Base-by-base conservation (phyloP, 495 filamentous ascomycete species). In the Penicillium desertorum region DNA sequence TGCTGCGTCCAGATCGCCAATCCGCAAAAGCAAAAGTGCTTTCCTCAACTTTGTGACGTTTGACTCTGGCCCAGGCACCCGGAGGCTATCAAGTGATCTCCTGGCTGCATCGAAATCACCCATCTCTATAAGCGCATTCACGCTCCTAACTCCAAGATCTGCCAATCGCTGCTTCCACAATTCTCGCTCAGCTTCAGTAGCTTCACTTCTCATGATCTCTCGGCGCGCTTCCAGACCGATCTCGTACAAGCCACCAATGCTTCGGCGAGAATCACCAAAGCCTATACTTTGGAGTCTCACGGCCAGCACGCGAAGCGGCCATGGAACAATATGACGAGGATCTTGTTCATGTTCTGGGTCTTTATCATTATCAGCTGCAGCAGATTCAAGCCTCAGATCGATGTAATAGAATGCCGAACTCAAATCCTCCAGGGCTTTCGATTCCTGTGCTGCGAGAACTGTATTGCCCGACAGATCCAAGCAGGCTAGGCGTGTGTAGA, bases 221-320 rank as follows among this genome's bases (percentile, higher is more conserved):
- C 68, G 69, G 29, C 93, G 75, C 2, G 85, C 89, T 67, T 96
- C 91, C 14, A 87, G 65, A 0, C 86, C 94, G 1, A 98, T 79
- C 55, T 96, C 92, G 66, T 96, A 97, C 65, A 94, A 88, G 22
- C 86, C 86, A 70, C 88, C 90, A 39, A 98, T 85, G n/a, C 86
- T 86, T 50, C 90, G 79, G n/a, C 92, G 80, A 39, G 85, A 80
- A 71, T 97, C 94, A 16, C 84, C 86, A 62, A 90, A 93, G 1
- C 88, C 90, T 37, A 96, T 84, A 14, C 87, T 88, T 62, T 96
- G 91, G 32, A 98, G 79, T 3, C 92, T 79, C 22, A 96, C 87
- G 3, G 83, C 85, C 10, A 97, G 76, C 3, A 96, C 82, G 5
- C 93, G 81, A 45, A 98, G 79, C 47, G 87, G 86, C 94, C 94